These are phyloP conservation scores for Globisporangium parvum DNA, from an alignment of 352 stramenopile species.

Conservation along the genomic window DNA sequence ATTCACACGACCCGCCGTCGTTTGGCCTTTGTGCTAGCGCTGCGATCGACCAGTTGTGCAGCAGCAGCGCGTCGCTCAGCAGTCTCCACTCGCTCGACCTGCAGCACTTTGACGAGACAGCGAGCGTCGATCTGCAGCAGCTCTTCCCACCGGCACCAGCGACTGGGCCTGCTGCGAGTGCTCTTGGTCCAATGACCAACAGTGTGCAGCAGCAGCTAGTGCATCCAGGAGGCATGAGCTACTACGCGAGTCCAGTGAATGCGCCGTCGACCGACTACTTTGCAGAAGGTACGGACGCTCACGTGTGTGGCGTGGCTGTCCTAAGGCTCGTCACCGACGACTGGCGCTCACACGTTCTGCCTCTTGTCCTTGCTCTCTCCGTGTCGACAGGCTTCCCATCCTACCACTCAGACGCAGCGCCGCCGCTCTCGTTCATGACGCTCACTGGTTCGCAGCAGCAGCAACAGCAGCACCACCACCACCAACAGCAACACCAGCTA, in stretches of 20 bases:
- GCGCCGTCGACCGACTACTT: slow-evolving; percentile 10
- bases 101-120: slow-evolving; percentile 17
- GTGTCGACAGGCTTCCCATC: slow-evolving; percentile 6
- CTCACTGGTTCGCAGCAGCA: no score
- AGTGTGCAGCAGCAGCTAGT: slow-evolving; percentile 1
- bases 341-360: neutral
- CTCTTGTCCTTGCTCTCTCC: neutral
- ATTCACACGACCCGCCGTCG: slow-evolving; percentile 7
- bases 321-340: neutral
- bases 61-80: slow-evolving; percentile 7
- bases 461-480: no score
- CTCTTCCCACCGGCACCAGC: slow-evolving; percentile 9
- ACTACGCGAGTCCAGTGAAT: slow-evolving; percentile 7
- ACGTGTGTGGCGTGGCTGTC: neutral
- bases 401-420: slow-evolving; percentile 6
- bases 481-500: no score
- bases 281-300: slow-evolving; percentile 6
- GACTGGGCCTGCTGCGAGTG: neutral
- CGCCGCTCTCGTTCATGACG: neutral
- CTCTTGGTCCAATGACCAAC: neutral
- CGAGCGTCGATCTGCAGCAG: slow-evolving; percentile 16
- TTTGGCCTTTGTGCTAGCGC: slow-evolving; percentile 4
- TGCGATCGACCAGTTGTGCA: neutral
- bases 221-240: neutral
- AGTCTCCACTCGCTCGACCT: slow-evolving; percentile 11